These are phyloP conservation scores for Phanerochaete carnosa DNA, from an alignment of 768 basidiomycete species.

Conservation along the genomic window DNA sequence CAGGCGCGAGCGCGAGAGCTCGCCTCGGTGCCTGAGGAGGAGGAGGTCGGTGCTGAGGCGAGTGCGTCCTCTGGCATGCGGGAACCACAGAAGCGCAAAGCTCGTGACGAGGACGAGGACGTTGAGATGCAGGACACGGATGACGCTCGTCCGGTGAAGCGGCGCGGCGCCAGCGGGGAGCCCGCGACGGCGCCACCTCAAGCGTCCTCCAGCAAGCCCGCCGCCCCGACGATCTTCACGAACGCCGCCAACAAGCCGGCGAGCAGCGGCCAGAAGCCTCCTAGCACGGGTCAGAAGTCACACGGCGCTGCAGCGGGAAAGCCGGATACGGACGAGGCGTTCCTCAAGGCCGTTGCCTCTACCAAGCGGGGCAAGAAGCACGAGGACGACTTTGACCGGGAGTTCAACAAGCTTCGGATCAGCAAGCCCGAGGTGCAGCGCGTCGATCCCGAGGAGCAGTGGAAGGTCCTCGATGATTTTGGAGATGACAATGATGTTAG, in stretches of 20 bases:
- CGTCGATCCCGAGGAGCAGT: constrained; percentile 48
- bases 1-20: constrained; percentile 4
- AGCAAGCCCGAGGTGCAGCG: constrained; percentile 54
- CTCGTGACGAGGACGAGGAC: constrained; percentile 36
- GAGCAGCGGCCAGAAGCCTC: constrained; percentile 12
- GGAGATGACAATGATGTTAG: constrained; percentile 57
- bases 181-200: constrained; percentile 13
- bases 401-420: constrained; percentile 76
- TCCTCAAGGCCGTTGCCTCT: constrained; percentile 72
- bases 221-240: constrained; percentile 25
- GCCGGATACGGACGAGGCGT: constrained; percentile 65
- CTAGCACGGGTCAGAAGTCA: constrained; percentile 2
- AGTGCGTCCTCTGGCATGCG: not conserved
- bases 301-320: constrained; percentile 40
- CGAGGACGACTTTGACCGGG: constrained; percentile 72
- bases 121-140: constrained; percentile 33
- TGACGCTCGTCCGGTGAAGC: constrained; percentile 29
- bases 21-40: constrained; percentile 45
- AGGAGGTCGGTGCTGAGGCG: constrained; percentile 37
- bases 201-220: not conserved
- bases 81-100: constrained; percentile 35
- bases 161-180: constrained; percentile 32
- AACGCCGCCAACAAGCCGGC: constrained; percentile 16
- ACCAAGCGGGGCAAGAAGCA: constrained; percentile 64
- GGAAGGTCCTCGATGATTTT: constrained; percentile 63